A percentile compares a stretch with the other conserved stretches of the same genome.
Conservation (phyloP, 768 basidiomycete species). For the Lentinula detonsa region DNA sequence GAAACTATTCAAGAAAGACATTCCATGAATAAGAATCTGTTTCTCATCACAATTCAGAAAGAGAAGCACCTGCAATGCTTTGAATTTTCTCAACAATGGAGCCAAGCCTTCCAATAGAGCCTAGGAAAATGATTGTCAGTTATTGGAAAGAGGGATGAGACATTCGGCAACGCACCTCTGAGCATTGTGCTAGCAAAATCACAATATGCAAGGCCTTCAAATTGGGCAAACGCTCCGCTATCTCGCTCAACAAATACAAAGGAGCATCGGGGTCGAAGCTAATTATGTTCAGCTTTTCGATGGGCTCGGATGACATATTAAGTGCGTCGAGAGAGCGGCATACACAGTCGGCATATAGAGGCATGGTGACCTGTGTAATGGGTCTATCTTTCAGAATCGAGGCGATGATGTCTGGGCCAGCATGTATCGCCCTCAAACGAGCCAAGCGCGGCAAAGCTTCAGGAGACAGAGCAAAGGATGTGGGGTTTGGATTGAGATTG, state of each 20-base stretch:
- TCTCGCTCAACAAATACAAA: constrained; percentile 36
- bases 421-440: constrained; percentile 49
- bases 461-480: constrained; percentile 27
- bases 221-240: constrained; percentile 38
- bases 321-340: constrained; percentile 39
- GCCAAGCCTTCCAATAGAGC: constrained; percentile 35
- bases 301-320: constrained; percentile 25
- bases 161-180: constrained; percentile 28
- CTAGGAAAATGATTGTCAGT: constrained; percentile 18
- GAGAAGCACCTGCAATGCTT: constrained; percentile 24
- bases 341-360: constrained; percentile 38
- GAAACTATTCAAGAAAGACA: constrained; percentile 28
- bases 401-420: constrained; percentile 38
- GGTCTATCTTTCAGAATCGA: constrained; percentile 42
- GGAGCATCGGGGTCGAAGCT: constrained; percentile 47
- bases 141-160: constrained; percentile 5
- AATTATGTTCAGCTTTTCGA: constrained; percentile 51
- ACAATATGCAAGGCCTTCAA: constrained; percentile 61
- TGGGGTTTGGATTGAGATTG: constrained; percentile 5
- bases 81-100: constrained; percentile 35
- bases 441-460: constrained; percentile 40
- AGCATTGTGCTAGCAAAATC: constrained; percentile 43
- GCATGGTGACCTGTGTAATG: constrained; percentile 43
- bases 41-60: background rate
- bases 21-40: background rate